Conservation (phyloP, 2,329 filamentous ascomycete species). For the Penicillium vulpinum region DNA sequence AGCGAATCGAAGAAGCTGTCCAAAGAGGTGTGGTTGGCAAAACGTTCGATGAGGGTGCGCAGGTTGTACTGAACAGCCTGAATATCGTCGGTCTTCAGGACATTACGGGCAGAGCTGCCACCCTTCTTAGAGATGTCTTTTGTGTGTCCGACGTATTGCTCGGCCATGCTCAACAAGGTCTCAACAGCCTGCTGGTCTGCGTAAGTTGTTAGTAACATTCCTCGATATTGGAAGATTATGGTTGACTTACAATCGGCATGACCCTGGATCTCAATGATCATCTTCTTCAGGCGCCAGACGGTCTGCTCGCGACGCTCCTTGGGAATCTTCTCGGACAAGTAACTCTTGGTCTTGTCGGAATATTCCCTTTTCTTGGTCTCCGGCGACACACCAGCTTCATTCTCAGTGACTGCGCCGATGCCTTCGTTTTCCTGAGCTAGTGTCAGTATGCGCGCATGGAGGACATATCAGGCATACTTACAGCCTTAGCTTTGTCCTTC, state of each 20-base stretch:
- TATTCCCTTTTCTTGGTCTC: conserved; percentile 42
- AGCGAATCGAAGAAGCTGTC: conserved; percentile 84
- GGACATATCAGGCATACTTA: conserved; percentile 33
- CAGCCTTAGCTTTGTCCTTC: conserved; percentile 57
- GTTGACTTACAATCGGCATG: conserved; percentile 74
- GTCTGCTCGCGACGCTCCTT: conserved; percentile 89
- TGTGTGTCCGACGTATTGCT: conserved; percentile 78
- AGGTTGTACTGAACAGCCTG: conserved; percentile 74
- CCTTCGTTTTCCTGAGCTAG: conserved; percentile 40
- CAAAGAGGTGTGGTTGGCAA: conserved; percentile 89
- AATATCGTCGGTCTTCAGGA: conserved; percentile 64
- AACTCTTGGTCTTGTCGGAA: conserved; percentile 60
- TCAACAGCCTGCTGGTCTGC: conserved; percentile 81
- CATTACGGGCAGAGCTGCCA: conserved; percentile 69
- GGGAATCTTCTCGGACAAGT: conserved; percentile 83
- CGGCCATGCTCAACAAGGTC: conserved; percentile 78
- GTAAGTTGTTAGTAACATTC: neutral
- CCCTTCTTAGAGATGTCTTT: conserved; percentile 65
- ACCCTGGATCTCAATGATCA: conserved; percentile 93
- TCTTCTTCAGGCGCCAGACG: conserved; percentile 94
- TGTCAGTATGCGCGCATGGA: neutral
- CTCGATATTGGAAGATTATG: neutral
- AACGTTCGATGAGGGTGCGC: conserved; percentile 85
- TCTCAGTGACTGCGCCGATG: conserved; percentile 36
- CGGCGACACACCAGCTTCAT: conserved; percentile 56